Percentiles rank a stretch among this genome's conserved stretches.
These are phyloP conservation scores for Aureobasidium namibiae DNA, from an alignment of 2,329 filamentous ascomycete genomes.

Conservation along the genomic window DNA sequence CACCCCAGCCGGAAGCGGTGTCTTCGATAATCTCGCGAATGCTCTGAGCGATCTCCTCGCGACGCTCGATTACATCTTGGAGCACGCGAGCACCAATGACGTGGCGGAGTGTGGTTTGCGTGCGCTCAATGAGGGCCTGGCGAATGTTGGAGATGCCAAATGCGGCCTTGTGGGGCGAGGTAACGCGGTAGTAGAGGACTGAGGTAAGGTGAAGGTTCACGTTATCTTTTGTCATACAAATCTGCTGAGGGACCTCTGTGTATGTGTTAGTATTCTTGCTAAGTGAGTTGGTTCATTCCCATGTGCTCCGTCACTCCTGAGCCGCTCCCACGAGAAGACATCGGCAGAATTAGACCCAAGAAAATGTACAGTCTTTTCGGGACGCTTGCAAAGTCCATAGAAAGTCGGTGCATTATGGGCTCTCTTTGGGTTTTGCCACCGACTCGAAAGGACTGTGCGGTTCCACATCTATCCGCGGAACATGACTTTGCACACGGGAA, in stretches of 20 bases:
- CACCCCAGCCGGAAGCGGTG: constrained; percentile 88
- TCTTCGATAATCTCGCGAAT: constrained; percentile 98
- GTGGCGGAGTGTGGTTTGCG: constrained; percentile 93
- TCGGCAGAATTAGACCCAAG: no score
- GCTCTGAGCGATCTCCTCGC: constrained; percentile 90
- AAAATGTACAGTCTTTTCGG: no score
- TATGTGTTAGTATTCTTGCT: background rate
- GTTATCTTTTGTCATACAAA: constrained; percentile 99
- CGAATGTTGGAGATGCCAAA: constrained; percentile 94
- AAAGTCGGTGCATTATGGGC: no score
- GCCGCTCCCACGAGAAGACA: no score
- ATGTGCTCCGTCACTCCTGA: no score
- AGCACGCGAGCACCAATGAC: constrained; percentile 92
- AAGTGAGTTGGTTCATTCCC: no score
- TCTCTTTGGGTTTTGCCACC: no score
- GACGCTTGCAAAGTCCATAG: no score
- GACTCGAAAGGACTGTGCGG: no score
- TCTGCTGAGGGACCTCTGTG: constrained; percentile 80
- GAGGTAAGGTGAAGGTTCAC: constrained; percentile 88
- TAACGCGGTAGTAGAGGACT: constrained; percentile 99
- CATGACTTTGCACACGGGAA: no score
- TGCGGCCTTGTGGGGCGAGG: constrained; percentile 88
- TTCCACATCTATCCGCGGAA: no score
- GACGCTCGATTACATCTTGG: constrained; percentile 96
- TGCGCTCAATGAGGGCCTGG: constrained; percentile 94